Conservation (phyloP, 2,329 filamentous ascomycete genomes). For the Colletotrichum neosansevieriae region DNA sequence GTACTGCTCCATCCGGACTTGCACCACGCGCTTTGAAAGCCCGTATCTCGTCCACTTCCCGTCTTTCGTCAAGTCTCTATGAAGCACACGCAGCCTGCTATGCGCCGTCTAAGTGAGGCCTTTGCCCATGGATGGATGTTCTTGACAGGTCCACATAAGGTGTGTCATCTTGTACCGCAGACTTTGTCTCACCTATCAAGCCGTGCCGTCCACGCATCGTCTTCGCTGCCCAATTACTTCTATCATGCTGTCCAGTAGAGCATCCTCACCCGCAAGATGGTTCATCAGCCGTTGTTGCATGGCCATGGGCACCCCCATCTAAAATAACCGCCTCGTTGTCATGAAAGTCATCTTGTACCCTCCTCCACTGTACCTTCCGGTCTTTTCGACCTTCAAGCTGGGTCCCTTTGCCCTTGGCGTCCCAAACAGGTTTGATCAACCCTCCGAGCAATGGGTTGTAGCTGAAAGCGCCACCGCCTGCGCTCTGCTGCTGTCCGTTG, state of each 20-base stretch:
- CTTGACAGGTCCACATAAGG: background rate
- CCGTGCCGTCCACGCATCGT: background rate
- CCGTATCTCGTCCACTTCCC: conserved; percentile 11
- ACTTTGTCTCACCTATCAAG: conserved; percentile 14
- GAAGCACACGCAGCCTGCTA: background rate
- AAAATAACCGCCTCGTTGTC: conserved; percentile 71
- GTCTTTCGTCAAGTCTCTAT: background rate
- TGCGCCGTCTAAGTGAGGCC: conserved; percentile 11
- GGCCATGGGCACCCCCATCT: conserved; percentile 66
- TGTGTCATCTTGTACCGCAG: background rate
- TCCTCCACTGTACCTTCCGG: conserved; percentile 63
- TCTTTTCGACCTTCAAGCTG: conserved; percentile 58
- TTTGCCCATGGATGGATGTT: background rate
- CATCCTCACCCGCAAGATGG: conserved; percentile 52
- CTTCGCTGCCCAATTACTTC: background rate
- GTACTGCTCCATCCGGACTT: background rate
- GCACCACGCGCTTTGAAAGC: background rate
- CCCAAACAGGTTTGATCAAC: conserved; percentile 73
- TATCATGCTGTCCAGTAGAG: background rate
- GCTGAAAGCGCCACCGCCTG: conserved; percentile 71
- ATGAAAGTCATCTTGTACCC: conserved; percentile 70
- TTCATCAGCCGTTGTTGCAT: conserved; percentile 50
- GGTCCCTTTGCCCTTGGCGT: conserved; percentile 64
- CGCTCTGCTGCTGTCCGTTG: conserved; percentile 33
- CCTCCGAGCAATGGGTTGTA: conserved; percentile 75